phyloP scores from a whole-genome alignment of 495 filamentous ascomycete species.

The Penicillium pancosmium region DNA sequence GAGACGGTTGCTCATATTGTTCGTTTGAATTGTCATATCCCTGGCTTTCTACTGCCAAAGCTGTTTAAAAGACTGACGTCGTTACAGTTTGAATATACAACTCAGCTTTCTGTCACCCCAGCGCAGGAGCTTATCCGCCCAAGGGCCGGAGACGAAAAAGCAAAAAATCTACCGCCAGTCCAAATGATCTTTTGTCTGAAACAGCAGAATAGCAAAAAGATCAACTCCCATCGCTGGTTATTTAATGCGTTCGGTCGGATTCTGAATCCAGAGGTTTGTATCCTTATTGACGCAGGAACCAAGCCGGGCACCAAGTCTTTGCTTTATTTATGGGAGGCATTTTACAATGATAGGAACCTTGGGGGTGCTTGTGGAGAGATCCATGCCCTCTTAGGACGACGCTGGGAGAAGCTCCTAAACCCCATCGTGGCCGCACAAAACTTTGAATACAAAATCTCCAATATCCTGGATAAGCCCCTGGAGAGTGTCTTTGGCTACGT shows the following conservation, averaged over 20 bases:
- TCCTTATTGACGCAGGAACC: not conserved
- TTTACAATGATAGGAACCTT: not conserved
- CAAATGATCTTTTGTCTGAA: constrained; percentile 1
- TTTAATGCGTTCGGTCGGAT: not conserved
- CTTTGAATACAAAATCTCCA: constrained; percentile 2
- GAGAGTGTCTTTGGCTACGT: constrained; percentile 2
- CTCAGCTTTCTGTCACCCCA: constrained; percentile 13
- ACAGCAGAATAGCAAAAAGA: constrained; percentile 5
- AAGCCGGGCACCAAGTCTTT: not conserved
- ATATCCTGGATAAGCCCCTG: not conserved
- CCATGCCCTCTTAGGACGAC: not conserved
- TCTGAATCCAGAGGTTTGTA: constrained; percentile 1
- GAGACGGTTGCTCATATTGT: constrained; percentile 1
- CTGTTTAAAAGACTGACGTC: not conserved
- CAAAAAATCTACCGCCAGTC: constrained; percentile 8
- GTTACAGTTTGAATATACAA: constrained; percentile 16
- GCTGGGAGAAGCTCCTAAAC: constrained; percentile 2
- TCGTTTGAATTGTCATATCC: not conserved
- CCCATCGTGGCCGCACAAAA: not conserved
- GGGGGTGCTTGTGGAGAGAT: constrained; percentile 1
- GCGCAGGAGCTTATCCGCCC: constrained; percentile 12
- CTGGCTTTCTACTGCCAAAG: not conserved
- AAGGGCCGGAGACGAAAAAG: not conserved
- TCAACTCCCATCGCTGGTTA: not conserved
- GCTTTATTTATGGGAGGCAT: not conserved